Base-by-base conservation (phyloP, 1,284 basidiomycete genomes). In the Laetiporus sulphureus region DNA sequence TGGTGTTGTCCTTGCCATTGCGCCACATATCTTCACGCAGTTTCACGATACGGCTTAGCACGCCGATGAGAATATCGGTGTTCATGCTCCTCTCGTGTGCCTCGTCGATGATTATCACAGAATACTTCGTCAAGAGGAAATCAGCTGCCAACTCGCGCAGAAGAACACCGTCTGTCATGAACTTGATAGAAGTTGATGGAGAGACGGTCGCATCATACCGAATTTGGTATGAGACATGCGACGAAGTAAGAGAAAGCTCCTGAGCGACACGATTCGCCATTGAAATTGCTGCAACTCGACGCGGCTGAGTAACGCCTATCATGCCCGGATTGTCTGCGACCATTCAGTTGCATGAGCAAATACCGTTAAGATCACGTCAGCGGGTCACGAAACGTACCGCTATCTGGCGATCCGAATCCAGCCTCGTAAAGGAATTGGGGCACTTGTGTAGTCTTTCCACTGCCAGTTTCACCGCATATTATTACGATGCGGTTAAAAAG, bases 151-250 rank as follows among this genome's bases (percentile, higher is more conserved):
- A 72, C 63, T 99, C 96, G 44, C 96, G 83, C 10, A 99, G 71
- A 19, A 99, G 68, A 12, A 99, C 92, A 71, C 96, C 96, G 57
- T 99, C 96, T 2, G 96, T 99, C 95, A 99, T 99, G 71, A 99
- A 99, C 64, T 99, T 98, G 70, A 99, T 92, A 5, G 82, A 81
- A 0, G 96, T 99, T 19, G 81, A 73, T 0, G 90, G 73, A 2
- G 91, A 91, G 0, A 92, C 86, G 0, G 91, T 97, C 0, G 91
- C 89, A 49, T 97, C 95, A 61, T 99, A 99, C 44, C 96, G 87
- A 49, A 99, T 96, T 64, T 98, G 94, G 63, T 99, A 92, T 0
- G 95, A 94, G 2, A 99, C 90, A 16, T 77, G 70, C 1, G 84
- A 83, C 0, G 87, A 77, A 0, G 83, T 73, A 7, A 98, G 67